Evolutionary conservation across 345 rosid species (phyloP).

Genomic region (Euphorbia tirucalli): DNA sequence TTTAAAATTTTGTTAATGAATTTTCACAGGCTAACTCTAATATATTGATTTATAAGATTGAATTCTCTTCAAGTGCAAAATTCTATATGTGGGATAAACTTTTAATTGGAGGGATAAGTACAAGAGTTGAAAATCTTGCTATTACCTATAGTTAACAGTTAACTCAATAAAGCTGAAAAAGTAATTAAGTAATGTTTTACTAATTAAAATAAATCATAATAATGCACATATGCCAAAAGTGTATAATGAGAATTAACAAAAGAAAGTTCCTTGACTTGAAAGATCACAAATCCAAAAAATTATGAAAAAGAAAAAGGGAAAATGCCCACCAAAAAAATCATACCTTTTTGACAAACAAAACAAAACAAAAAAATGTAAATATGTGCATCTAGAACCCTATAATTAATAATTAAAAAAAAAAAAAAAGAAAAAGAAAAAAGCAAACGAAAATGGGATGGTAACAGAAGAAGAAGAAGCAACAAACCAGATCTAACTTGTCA

Average conservation of each 20-base stretch:
- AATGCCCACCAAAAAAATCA: neutral
- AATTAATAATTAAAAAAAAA: neutral
- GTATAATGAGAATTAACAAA: neutral
- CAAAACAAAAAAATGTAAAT: neutral
- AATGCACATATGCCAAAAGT: neutral
- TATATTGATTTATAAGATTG: no score
- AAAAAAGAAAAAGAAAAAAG: no score
- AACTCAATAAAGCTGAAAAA: no score
- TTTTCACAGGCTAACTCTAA: no score
- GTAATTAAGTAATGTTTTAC: no score
- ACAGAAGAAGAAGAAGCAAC: constrained; percentile 18
- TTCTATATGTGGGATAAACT: no score
- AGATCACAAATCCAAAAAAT: constrained; percentile 6
- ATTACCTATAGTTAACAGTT: no score
- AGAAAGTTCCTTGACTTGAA: constrained; percentile 19
- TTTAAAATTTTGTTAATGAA: no score
- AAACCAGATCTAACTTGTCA: constrained; percentile 10
- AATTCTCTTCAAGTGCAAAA: no score
- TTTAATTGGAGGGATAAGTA: no score
- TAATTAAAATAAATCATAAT: neutral
- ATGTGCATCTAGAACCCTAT: constrained; percentile 10
- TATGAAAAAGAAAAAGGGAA: neutral
- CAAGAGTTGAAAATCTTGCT: no score
- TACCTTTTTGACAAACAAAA: constrained; percentile 25
- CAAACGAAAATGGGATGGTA: no score